These are phyloP conservation scores for Cladophialophora psammophila DNA, from an alignment of 2,329 filamentous ascomycete genomes.

Conservation along the genomic window DNA sequence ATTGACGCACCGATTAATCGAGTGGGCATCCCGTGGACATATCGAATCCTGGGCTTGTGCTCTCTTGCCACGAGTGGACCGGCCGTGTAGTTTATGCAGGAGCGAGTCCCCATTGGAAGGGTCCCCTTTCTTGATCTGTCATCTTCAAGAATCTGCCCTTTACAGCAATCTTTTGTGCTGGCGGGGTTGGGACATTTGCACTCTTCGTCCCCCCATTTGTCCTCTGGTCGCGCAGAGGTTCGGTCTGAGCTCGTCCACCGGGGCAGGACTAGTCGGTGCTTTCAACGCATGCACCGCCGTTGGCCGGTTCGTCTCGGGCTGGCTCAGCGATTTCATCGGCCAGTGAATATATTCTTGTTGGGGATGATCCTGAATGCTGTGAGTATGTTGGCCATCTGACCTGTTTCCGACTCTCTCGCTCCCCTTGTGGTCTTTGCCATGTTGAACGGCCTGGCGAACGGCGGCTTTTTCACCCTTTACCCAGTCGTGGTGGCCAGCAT, in stretches of 20 bases:
- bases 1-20: slow-evolving; percentile 57
- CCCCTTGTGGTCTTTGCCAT: slow-evolving; percentile 65
- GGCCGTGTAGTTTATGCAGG: slow-evolving; percentile 62
- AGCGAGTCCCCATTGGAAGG: slow-evolving; percentile 52
- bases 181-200: slow-evolving; percentile 65
- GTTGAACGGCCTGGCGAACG: slow-evolving; percentile 67
- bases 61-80: slow-evolving; percentile 63
- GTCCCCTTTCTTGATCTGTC: slow-evolving; percentile 60
- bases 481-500: slow-evolving; percentile 69
- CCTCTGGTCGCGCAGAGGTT: slow-evolving; percentile 62
- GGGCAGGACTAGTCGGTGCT: slow-evolving; percentile 65
- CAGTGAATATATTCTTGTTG: slow-evolving; percentile 63
- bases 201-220: slow-evolving; percentile 69
- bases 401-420: slow-evolving; percentile 61
- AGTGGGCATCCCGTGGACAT: slow-evolving; percentile 60
- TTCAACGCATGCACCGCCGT: slow-evolving; percentile 69
- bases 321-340: slow-evolving; percentile 61
- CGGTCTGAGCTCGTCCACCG: slow-evolving; percentile 60
- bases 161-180: slow-evolving; percentile 60
- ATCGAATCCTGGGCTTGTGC: slow-evolving; percentile 61
- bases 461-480: slow-evolving; percentile 70
- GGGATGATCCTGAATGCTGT: slow-evolving; percentile 59
- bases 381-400: slow-evolving; percentile 69
- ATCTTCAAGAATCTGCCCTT: slow-evolving; percentile 63
- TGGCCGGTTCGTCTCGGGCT: slow-evolving; percentile 63